Conservation (phyloP, 495 filamentous ascomycete genomes). For the Penicillium desertorum region DNA sequence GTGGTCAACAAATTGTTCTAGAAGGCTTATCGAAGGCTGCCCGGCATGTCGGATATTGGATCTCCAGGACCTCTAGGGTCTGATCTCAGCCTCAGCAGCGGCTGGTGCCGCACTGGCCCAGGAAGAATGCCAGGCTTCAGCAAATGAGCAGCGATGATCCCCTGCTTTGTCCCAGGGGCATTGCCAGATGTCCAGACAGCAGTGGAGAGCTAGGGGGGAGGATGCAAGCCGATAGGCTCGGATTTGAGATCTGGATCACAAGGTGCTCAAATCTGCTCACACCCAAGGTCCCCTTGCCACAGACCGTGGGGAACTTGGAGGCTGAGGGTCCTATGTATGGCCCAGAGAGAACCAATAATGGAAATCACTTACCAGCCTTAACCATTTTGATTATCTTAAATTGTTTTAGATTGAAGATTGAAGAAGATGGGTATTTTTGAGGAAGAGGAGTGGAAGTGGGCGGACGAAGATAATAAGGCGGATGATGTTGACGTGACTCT, state of each 20-base stretch:
- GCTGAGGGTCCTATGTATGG: constrained; percentile 3
- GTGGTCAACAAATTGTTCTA: constrained; percentile 15
- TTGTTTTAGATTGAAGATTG: constrained; percentile 16
- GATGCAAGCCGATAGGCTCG: constrained; percentile 38
- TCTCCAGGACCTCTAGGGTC: background rate
- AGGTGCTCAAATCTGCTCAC: constrained; percentile 59
- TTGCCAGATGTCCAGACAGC: background rate
- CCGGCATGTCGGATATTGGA: background rate
- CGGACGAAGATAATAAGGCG: constrained; percentile 33
- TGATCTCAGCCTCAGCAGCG: background rate
- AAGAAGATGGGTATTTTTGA: constrained; percentile 13
- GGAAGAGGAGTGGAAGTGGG: constrained; percentile 14
- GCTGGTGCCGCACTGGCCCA: constrained; percentile 3
- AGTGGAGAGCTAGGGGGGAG: constrained; percentile 20
- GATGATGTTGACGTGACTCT: constrained; percentile 36
- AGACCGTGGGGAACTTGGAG: constrained; percentile 34
- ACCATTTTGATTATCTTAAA: constrained; percentile 72
- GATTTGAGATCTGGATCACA: constrained; percentile 27
- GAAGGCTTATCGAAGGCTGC: constrained; percentile 13
- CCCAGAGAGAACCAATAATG: constrained; percentile 17
- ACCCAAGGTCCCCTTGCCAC: constrained; percentile 42
- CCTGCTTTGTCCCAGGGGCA: background rate
- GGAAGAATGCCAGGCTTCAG: background rate
- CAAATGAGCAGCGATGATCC: constrained; percentile 11
- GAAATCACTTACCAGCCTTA: constrained; percentile 77